Evolutionary conservation across 2,329 filamentous ascomycete genomes (phyloP).

Genomic region (Spiromastix sp.): DNA sequence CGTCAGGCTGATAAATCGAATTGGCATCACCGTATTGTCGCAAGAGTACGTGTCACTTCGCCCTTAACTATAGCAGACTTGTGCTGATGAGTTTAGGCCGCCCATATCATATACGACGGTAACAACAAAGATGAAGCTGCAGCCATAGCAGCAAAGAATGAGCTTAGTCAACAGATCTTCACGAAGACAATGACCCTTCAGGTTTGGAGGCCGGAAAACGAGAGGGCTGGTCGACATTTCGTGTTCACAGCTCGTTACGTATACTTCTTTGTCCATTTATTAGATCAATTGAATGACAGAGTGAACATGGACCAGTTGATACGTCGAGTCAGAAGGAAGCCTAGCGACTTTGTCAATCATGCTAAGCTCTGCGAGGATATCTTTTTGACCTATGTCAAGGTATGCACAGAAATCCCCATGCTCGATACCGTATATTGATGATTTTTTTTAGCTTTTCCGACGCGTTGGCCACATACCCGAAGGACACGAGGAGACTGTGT

Average conservation of each 20-base stretch:
- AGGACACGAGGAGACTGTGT: conserved; percentile 54
- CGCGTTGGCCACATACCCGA: conserved; percentile 46
- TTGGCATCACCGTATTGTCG: conserved; percentile 89
- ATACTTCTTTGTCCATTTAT: conserved; percentile 65
- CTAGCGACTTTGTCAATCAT: conserved; percentile 61
- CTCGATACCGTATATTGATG: conserved; percentile 7
- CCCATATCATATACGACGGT: conserved; percentile 52
- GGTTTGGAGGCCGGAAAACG: conserved; percentile 88
- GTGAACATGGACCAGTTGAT: conserved; percentile 66
- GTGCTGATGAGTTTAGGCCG: conserved; percentile 30
- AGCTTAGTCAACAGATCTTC: conserved; percentile 74
- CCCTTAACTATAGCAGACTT: conserved; percentile 22
- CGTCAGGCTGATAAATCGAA: conserved; percentile 75
- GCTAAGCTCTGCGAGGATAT: conserved; percentile 52
- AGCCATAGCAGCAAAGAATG: conserved; percentile 57
- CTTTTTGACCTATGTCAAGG: conserved; percentile 47
- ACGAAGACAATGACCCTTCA: conserved; percentile 93
- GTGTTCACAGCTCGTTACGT: conserved; percentile 85
- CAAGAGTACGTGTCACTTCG: conserved; percentile 48
- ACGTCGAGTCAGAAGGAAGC: conserved; percentile 69
- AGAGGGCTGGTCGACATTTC: conserved; percentile 75
- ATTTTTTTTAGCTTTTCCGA: conserved; percentile 42
- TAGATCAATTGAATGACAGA: conserved; percentile 66
- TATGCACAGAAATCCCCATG: conserved; percentile 17
- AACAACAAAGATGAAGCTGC: conserved; percentile 40